Base-by-base conservation (phyloP, 225 moss, liverwort and hornwort genomes). In the Takakia lepidozioides region DNA sequence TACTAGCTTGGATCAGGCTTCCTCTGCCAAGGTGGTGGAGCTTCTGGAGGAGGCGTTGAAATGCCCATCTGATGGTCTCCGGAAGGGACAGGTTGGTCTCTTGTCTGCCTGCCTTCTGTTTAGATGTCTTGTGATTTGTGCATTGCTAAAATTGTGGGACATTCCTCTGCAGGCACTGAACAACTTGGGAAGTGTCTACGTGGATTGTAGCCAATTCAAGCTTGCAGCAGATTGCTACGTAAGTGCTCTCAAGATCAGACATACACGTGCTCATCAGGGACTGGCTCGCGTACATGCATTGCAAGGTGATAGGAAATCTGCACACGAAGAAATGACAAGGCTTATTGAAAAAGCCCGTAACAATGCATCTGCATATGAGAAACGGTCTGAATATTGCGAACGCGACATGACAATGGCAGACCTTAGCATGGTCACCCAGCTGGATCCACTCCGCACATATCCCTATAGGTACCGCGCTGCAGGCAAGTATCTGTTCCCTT, bases 381-480 rank as follows among this genome's bases (percentile, higher is more conserved):
- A 98, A 64, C 66, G 98, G 56, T 98, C 98, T 6, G 98, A 98
- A 63, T 98, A 98, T 58, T 87, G 91, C 52, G 98, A 98, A 48
- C 82, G 91, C 48, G 91, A 98, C 23, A 83, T 98, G 91, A 98
- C 87, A 35, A 91, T 98, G 91, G 78, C 80, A 19, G 98, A 98
- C 58, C 70, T 98, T 53, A 85, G 85, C 46, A 87, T 85, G 64
- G 98, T 98, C 49, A 85, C 98, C 30, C 78, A 91, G 47, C 63
- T 98, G 63, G 98, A 98, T 56, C 98, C 98, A 2, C 61, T 98
- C 48, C 84, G 98, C 44, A 98, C 91, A 6, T 98, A 98, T 59
- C 91, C 98, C 14, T 98, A 98, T 55, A 76, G 98, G 52, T 98
- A 91, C 62, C 82, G 98, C 65, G 98, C 98, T 57, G 98, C 98